Conservation (phyloP, 176 grass and related monocot species). For the Aegilops speltoides region DNA sequence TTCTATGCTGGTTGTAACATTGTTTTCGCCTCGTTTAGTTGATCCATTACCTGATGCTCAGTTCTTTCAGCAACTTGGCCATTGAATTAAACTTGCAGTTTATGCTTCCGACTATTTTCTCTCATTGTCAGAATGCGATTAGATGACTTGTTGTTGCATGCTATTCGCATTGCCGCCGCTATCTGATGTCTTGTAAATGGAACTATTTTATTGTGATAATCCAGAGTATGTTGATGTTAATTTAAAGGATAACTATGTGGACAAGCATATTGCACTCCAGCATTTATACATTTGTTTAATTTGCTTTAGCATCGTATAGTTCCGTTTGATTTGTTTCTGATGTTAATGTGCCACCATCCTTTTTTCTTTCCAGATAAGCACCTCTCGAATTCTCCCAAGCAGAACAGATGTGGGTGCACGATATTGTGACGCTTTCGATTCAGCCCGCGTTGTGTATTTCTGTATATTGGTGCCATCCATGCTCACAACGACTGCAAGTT, state of each 20-base stretch:
- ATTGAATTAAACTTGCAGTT: neutral
- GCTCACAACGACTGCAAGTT: slow-evolving; percentile 39
- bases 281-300: neutral
- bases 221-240: neutral
- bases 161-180: neutral
- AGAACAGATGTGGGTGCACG: slow-evolving; percentile 64
- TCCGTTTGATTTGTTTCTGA: slow-evolving; percentile 1
- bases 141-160: neutral
- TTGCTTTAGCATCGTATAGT: neutral
- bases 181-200: neutral
- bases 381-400: slow-evolving; percentile 37
- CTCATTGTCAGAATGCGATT: neutral
- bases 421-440: slow-evolving; percentile 56
- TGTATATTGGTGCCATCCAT: slow-evolving; percentile 34
- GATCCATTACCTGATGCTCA: neutral
- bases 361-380: slow-evolving; percentile 59
- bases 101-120: neutral
- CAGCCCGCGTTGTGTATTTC: slow-evolving; percentile 12
- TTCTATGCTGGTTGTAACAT: neutral
- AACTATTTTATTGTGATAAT: slow-evolving; percentile 1
- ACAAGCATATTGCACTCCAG: neutral
- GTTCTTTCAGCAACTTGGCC: neutral
- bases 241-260: neutral
- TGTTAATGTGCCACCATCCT: neutral
- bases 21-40: neutral